Conservation (phyloP, 106 monocot species). For the Platanthera zijinensis region DNA sequence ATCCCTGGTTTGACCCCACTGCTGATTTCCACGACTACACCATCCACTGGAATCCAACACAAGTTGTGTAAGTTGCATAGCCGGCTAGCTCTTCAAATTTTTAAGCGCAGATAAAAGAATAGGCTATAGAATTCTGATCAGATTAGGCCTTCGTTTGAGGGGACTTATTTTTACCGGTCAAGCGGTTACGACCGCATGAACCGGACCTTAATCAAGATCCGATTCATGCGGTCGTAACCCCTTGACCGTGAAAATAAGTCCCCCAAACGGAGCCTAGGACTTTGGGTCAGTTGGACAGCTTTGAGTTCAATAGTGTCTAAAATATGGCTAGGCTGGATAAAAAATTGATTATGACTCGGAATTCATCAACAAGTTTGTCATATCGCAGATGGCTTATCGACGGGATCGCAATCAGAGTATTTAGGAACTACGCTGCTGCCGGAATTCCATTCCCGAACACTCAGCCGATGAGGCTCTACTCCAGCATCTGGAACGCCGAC, state of each 20-base stretch:
- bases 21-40: slow-evolving; percentile 42
- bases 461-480: slow-evolving; percentile 52
- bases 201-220: no score
- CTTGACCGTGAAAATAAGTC: no score
- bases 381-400: slow-evolving; percentile 56
- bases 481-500: slow-evolving; percentile 70
- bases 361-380: background rate
- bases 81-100: background rate
- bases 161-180: no score
- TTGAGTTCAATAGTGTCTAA: no score
- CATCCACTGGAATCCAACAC: slow-evolving; percentile 40
- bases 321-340: no score
- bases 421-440: slow-evolving; percentile 38
- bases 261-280: no score
- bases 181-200: no score
- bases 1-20: slow-evolving; percentile 43
- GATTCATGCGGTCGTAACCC: no score
- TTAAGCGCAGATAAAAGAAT: no score
- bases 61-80: slow-evolving; percentile 29
- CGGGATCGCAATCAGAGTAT: slow-evolving; percentile 37
- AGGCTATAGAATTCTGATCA: background rate
- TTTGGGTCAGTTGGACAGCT: no score
- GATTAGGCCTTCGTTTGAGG: no score
- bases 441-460: slow-evolving; percentile 44
- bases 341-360: no score